Evolutionary conservation across 2,329 filamentous ascomycete genomes (phyloP), one percentile per base, ranked within the genome.

Genomic region (Magnaporthiopsis incrustans): DNA sequence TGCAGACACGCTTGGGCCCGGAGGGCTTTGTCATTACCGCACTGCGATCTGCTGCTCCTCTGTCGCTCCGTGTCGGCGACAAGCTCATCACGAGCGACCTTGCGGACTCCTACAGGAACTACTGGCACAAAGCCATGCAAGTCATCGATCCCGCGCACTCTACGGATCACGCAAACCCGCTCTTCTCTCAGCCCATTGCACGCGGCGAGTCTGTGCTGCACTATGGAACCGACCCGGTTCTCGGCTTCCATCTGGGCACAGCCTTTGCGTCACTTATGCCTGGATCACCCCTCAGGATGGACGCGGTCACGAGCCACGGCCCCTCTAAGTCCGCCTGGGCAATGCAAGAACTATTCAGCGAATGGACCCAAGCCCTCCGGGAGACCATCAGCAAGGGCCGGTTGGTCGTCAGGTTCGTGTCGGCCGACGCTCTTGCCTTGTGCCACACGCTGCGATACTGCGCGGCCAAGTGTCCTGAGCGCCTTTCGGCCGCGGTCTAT

Each of bases 191-290:
- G 68, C 66, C n/a, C 67, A 74, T 0, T 65, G 79, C 3, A 76
- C 74, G 58, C 0, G 66, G 71, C 4, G 66, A 70, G n/a, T 72
- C 74, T 1, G 66, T 73, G 2, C 71, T 86, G 33, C 79, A 82
- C 65, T 80, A 81, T 68, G 76, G 74, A 5, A 77, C 77, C 4
- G 76, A 87, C 65, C 85, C 85, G 0, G 66, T 85, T 0, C 68
- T 81, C 7, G 80, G 84, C 1, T 88, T 83, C 65, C 85, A 88
- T 70, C 75, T 87, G n/a, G 81, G 82, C 2, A 73, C 77, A 0
- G 81, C 78, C 2, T 78, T 76, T 65, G 74, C 76, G 2, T 69
- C 74, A 0, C 71, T 82, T 1, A 67, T 73, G 0, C 69, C 76
- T 4, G 62, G 67, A 0, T 82, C 79, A 1, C 78, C 80, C 0